A percentile compares a stretch with the other conserved stretches of the same genome.
Evolutionary conservation across 202 grass and related monocot species (phyloP).

Genomic region (Setaria viridis): DNA sequence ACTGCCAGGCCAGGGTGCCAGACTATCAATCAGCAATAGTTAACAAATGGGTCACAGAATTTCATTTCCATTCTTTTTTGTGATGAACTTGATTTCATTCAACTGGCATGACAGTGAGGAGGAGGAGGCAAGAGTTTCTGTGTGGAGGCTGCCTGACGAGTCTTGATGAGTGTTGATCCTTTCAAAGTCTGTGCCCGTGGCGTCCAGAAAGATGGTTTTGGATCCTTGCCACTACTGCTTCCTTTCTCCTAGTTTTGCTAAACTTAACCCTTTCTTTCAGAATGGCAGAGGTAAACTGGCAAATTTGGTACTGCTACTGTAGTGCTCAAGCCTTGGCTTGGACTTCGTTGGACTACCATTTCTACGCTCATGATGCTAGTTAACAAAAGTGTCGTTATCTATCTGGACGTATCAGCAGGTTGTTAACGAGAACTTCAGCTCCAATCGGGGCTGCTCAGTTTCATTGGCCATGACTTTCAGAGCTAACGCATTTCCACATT

Average conservation of each 20-base stretch:
- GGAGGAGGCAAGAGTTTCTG: slow-evolving; percentile 22
- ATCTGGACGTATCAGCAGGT: background rate
- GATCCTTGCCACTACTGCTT: slow-evolving; percentile 22
- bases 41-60: slow-evolving; percentile 31
- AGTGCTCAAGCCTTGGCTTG: background rate
- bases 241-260: slow-evolving; percentile 11
- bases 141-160: background rate
- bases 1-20: background rate
- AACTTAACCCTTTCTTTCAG: background rate
- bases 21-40: background rate
- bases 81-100: slow-evolving; percentile 2
- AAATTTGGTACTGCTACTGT: background rate
- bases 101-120: slow-evolving; percentile 41
- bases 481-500: background rate
- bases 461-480: background rate
- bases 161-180: slow-evolving; percentile 10
- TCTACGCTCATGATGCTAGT: slow-evolving; percentile 1
- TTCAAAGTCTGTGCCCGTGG: slow-evolving; percentile 47
- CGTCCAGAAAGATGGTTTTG: slow-evolving; percentile 54
- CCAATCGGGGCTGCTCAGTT: background rate
- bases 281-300: background rate
- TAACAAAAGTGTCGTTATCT: background rate
- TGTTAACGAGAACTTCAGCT: background rate
- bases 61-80: background rate
- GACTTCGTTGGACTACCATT: background rate